phyloP scores from a whole-genome alignment of 176 grass and related monocot species.

The Aegilops tauschii region DNA sequence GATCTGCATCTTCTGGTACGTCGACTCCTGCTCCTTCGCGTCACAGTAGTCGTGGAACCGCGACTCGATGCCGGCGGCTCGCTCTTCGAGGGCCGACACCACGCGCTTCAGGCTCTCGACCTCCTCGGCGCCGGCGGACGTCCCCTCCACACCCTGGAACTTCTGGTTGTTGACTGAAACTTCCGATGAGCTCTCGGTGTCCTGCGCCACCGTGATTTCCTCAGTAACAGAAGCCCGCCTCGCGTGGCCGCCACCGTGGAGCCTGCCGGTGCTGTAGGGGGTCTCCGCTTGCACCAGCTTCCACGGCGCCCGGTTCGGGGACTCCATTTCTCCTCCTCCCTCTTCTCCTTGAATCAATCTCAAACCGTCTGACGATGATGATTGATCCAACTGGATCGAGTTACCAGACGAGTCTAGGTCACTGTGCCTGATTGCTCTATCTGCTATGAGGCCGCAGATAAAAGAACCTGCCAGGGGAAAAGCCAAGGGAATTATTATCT shows the following conservation, averaged over 20 bases:
- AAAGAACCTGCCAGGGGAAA: constrained; percentile 73
- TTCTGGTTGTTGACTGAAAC: not conserved
- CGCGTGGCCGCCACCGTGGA: constrained; percentile 8
- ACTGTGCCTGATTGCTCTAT: constrained; percentile 24
- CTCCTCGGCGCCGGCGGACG: constrained; percentile 25
- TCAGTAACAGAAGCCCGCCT: constrained; percentile 16
- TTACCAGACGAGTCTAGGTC: constrained; percentile 7
- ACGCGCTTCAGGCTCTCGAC: constrained; percentile 47
- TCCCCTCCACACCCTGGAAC: not conserved
- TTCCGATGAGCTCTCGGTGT: constrained; percentile 12
- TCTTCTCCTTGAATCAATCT: constrained; percentile 43
- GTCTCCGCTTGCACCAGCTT: constrained; percentile 25
- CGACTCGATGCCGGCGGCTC: constrained; percentile 31
- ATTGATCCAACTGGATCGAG: constrained; percentile 24
- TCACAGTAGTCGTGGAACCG: constrained; percentile 63
- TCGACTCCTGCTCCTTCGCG: constrained; percentile 65
- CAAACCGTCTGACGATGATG: constrained; percentile 32
- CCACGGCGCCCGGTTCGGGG: not conserved
- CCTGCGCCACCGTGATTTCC: constrained; percentile 21
- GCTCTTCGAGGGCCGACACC: constrained; percentile 47
- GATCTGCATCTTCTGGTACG: constrained; percentile 88
- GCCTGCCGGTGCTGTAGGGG: constrained; percentile 21
- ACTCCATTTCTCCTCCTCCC: constrained; percentile 37
- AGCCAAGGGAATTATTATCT: constrained; percentile 60
- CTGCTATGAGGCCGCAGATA: constrained; percentile 55